These are phyloP conservation scores for Craterostigma plantagineum DNA, from an alignment of 257 asterid species.

Conservation along the genomic window DNA sequence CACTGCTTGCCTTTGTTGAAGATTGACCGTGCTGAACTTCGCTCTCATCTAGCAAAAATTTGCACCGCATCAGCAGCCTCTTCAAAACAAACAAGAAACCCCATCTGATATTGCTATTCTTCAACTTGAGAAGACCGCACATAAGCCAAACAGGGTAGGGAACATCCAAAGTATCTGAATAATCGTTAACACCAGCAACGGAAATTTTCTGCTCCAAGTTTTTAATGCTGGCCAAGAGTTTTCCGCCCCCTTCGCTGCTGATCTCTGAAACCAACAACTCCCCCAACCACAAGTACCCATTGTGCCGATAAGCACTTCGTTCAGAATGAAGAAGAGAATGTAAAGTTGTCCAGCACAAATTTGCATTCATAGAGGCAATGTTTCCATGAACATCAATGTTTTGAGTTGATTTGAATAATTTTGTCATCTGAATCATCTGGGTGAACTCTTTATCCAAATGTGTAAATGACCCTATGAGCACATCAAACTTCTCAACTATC, in stretches of 20 bases:
- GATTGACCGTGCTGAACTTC: constrained; percentile 63
- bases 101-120: constrained; percentile 49
- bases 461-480: constrained; percentile 64
- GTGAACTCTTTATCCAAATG: constrained; percentile 77
- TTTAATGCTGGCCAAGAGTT: constrained; percentile 59
- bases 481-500: constrained; percentile 70
- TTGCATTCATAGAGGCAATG: constrained; percentile 34
- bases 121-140: constrained; percentile 92
- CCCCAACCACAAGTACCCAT: constrained; percentile 95
- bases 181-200: constrained; percentile 67
- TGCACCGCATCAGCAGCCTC: constrained; percentile 91
- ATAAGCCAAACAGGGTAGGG: constrained; percentile 89
- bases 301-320: constrained; percentile 60
- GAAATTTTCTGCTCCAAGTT: constrained; percentile 58
- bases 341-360: constrained; percentile 77
- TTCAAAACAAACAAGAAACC: constrained; percentile 86
- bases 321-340: constrained; percentile 98
- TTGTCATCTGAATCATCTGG: constrained; percentile 54
- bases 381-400: constrained; percentile 36
- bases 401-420: constrained; percentile 51
- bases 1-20: constrained; percentile 22
- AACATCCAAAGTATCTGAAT: constrained; percentile 53
- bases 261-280: constrained; percentile 84
- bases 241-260: constrained; percentile 44
- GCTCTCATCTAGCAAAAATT: constrained; percentile 92